Evolutionary conservation across 352 stramenopile species (phyloP).

Genomic region (Sclerospora graminicola): DNA sequence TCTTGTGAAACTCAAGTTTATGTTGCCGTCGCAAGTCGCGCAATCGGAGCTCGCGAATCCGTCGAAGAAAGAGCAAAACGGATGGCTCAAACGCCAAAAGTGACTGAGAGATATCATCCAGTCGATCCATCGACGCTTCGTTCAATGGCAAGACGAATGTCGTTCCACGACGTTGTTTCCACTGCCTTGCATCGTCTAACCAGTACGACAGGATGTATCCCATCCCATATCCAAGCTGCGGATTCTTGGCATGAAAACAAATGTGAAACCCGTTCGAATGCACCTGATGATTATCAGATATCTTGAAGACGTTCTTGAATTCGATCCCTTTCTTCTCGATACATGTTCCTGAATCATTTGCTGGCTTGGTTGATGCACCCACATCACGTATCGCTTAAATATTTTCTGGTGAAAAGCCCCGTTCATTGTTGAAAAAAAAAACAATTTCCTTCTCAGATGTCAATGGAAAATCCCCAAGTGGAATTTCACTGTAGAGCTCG

Average conservation of each 20-base stretch:
- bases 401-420: no score
- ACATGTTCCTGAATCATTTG: no score
- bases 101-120: conserved; percentile 49
- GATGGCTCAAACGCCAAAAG: no score
- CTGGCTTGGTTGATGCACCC: no score
- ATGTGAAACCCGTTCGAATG: conserved; percentile 86
- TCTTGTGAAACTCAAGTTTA: conserved; percentile 38
- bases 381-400: no score
- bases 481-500: no score
- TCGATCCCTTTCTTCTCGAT: conserved; percentile 88
- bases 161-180: conserved; percentile 34
- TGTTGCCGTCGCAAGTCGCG: conserved; percentile 26
- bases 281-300: conserved; percentile 70
- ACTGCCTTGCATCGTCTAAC: conserved; percentile 38
- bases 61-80: conserved; percentile 66
- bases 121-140: conserved; percentile 23
- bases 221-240: conserved; percentile 32
- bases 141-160: conserved; percentile 76
- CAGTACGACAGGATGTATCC: conserved; percentile 78
- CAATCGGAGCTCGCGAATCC: conserved; percentile 56
- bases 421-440: conserved; percentile 42
- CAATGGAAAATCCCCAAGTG: no score
- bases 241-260: conserved; percentile 57
- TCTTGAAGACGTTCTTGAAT: conserved; percentile 89
- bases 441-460: conserved; percentile 46